phyloP scores from a whole-genome alignment of 208 protist species.

The Crithidia sp. region DNA sequence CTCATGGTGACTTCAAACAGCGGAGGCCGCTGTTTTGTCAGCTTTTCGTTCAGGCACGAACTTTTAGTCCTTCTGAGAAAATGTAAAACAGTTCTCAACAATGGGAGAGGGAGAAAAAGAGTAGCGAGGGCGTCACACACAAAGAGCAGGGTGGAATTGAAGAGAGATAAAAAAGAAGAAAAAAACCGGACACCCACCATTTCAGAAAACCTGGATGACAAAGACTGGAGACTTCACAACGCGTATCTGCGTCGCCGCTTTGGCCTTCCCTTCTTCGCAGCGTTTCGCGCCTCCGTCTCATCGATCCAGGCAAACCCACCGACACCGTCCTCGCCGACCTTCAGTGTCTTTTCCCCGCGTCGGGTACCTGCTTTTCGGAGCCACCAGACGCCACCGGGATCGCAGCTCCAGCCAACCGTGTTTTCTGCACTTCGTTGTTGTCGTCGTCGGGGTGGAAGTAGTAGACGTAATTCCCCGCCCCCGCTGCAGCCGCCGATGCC shows the following conservation, averaged over 20 bases:
- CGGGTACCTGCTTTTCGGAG: background rate
- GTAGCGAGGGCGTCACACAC: too few species aligned
- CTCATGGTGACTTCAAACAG: too few species aligned
- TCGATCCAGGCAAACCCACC: conserved; percentile 15
- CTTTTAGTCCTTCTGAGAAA: too few species aligned
- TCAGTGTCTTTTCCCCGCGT: background rate
- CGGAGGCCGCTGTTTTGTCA: too few species aligned
- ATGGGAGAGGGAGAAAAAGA: too few species aligned
- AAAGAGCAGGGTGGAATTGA: background rate
- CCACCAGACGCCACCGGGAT: too few species aligned
- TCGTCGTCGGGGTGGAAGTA: conserved; percentile 28
- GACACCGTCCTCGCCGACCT: background rate
- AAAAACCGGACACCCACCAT: background rate
- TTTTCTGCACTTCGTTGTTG: background rate
- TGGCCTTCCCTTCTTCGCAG: background rate
- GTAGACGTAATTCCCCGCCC: conserved; percentile 37
- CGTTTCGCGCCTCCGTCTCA: conserved; percentile 8
- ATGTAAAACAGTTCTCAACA: too few species aligned
- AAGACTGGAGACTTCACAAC: background rate
- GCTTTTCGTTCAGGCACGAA: too few species aligned
- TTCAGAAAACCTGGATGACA: too few species aligned
- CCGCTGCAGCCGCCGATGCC: conserved; percentile 6
- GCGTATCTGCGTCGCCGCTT: conserved; percentile 2
- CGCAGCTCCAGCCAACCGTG: too few species aligned
- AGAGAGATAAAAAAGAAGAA: background rate